Conservation (phyloP, 176 grass and related monocot species). For the Oryza rufipogon region DNA sequence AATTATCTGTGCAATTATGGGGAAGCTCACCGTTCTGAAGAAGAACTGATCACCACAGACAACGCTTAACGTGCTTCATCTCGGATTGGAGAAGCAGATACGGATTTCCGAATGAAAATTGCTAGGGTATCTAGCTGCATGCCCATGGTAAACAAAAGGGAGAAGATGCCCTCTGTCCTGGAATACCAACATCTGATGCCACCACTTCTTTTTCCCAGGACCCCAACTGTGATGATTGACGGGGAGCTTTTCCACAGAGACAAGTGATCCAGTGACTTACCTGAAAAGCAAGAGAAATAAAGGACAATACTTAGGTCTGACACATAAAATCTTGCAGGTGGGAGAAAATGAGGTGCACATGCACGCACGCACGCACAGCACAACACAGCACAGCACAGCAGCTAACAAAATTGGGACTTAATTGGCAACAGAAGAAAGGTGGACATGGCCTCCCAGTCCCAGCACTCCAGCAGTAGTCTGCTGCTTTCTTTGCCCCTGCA, state of each 20-base stretch:
- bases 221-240: conserved; percentile 56
- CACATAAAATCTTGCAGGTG: conserved; percentile 65
- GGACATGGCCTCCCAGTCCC: conserved; percentile 26
- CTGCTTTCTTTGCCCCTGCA: conserved; percentile 43
- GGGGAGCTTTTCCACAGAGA: conserved; percentile 21
- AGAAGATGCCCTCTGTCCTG: conserved; percentile 62
- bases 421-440: conserved; percentile 44
- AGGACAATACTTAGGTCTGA: conserved; percentile 49
- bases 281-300: conserved; percentile 55
- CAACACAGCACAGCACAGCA: conserved; percentile 35
- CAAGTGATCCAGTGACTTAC: conserved; percentile 60
- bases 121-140: conserved; percentile 42
- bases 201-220: conserved; percentile 49
- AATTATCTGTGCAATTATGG: conserved; percentile 43
- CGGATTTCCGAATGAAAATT: conserved; percentile 34
- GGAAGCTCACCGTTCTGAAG: conserved; percentile 31
- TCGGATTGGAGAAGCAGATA: conserved; percentile 35
- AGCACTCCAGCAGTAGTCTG: conserved; percentile 15
- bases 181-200: conserved; percentile 51
- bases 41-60: background rate
- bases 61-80: conserved; percentile 38
- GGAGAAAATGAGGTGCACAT: conserved; percentile 59
- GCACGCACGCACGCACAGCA: conserved; percentile 27
- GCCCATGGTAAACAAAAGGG: conserved; percentile 55
- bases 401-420: conserved; percentile 39